Evolutionary conservation across 2,329 filamentous ascomycete genomes (phyloP).

Genomic region (Thelonectria discophora): DNA sequence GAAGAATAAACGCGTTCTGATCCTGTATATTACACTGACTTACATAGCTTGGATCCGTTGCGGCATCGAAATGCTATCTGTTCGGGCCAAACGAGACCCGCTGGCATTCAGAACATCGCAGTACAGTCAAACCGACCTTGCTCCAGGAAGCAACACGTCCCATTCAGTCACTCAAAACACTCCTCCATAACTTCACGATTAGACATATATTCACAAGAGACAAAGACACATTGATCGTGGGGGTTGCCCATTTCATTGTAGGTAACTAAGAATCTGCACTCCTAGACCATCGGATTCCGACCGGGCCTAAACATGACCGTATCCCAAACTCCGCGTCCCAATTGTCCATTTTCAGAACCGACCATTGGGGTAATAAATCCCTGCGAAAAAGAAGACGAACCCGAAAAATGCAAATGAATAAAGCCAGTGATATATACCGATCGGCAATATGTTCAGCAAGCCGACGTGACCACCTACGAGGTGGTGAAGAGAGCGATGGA

Average conservation of each 20-base stretch:
- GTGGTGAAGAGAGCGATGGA: conserved; percentile 57
- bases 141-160: no score
- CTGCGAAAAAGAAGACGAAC: conserved; percentile 29
- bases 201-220: background rate
- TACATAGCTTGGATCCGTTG: no score
- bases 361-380: conserved; percentile 1
- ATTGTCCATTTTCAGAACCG: conserved; percentile 21
- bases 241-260: conserved; percentile 21
- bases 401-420: conserved; percentile 25
- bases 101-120: no score
- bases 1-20: no score
- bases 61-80: no score
- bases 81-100: no score
- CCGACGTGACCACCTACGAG: conserved; percentile 30
- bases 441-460: conserved; percentile 29
- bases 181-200: no score
- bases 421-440: conserved; percentile 30
- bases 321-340: conserved; percentile 24
- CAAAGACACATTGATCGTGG: conserved; percentile 2
- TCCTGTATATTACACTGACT: no score
- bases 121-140: no score
- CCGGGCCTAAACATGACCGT: conserved; percentile 4
- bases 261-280: conserved; percentile 24
- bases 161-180: no score
- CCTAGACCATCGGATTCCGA: conserved; percentile 21